phyloP scores from a whole-genome alignment of 2,329 filamentous ascomycete genomes.

The Colletotrichum melonis region DNA sequence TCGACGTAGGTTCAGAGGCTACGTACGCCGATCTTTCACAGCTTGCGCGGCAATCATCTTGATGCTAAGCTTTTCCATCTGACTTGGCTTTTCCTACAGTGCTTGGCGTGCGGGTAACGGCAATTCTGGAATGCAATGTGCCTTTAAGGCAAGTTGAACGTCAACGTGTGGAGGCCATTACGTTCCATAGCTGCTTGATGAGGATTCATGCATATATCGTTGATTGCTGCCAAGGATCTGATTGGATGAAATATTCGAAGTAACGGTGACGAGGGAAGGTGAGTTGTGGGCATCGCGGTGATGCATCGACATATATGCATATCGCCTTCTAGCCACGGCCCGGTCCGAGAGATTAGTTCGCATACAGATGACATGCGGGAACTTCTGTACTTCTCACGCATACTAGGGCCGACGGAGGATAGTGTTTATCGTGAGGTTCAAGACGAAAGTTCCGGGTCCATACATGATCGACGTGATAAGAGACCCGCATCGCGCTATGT shows the following conservation, averaged over 20 bases:
- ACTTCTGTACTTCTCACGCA: background rate
- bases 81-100: background rate
- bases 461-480: background rate
- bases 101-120: background rate
- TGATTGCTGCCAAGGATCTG: background rate
- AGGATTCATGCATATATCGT: background rate
- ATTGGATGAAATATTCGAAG: background rate
- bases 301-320: background rate
- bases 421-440: background rate
- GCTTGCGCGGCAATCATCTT: background rate
- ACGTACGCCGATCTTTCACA: background rate
- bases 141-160: background rate
- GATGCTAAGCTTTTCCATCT: background rate
- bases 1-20: too few species aligned
- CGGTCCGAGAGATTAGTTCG: background rate
- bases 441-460: background rate
- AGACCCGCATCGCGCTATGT: background rate
- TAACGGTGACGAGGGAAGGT: background rate
- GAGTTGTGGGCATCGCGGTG: too few species aligned
- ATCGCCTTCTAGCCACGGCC: background rate
- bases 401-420: background rate
- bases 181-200: background rate
- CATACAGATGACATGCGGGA: background rate
- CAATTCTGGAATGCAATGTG: background rate
- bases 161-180: background rate